Conservation (phyloP, 345 rosid genomes). For the Pistacia integerrima region DNA sequence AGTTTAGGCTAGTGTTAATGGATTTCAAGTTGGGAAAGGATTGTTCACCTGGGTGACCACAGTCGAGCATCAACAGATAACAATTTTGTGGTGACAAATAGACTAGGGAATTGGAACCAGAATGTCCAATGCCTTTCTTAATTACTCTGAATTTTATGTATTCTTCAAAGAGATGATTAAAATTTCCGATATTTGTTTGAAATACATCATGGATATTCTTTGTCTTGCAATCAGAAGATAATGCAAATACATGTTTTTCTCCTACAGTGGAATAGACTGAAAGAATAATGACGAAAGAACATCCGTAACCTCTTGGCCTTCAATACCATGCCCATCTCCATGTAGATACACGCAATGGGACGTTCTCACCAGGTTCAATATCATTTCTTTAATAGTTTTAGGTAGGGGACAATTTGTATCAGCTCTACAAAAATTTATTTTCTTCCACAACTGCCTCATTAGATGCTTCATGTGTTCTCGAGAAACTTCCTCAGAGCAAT, state of each 20-base stretch:
- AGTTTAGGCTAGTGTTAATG: no score
- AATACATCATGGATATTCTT: no score
- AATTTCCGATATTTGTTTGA: no score
- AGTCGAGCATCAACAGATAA: no score
- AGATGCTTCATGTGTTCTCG: conserved; percentile 25
- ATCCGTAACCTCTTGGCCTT: not conserved
- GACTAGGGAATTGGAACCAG: no score
- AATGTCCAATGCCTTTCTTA: no score
- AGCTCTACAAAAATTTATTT: conserved; percentile 2
- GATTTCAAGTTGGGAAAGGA: no score
- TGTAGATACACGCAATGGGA: conserved; percentile 4
- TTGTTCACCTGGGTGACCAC: no score
- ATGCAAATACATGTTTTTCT: not conserved
- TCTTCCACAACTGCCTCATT: conserved; percentile 28
- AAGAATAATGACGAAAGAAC: not conserved
- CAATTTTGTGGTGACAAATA: no score
- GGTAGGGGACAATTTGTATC: not conserved
- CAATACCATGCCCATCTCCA: conserved; percentile 14
- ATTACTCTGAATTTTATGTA: no score
- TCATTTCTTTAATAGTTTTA: not conserved
- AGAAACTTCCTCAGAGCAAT: conserved; percentile 24
- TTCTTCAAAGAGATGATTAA: no score
- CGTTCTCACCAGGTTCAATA: conserved; percentile 11
- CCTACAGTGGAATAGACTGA: not conserved
- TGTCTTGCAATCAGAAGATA: not conserved